Evolutionary conservation across 305 asterid species (phyloP).

Genomic region (Vinca major): DNA sequence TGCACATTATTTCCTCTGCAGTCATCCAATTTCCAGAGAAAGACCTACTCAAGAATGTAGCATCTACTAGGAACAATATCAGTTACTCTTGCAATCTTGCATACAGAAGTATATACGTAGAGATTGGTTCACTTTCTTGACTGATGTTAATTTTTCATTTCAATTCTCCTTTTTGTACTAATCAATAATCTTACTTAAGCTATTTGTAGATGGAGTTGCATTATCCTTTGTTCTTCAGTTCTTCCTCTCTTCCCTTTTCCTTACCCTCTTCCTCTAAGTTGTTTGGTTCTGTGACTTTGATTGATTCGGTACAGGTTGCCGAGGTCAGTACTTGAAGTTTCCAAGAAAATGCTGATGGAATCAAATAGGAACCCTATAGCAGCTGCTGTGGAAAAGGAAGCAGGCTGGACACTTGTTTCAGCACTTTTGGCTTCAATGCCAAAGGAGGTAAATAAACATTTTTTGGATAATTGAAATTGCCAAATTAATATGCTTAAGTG

Average conservation of each 20-base stretch:
- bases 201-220: not conserved
- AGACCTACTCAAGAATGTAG: not conserved
- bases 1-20: constrained; percentile 3
- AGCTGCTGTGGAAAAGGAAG: constrained; percentile 80
- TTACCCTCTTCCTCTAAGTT: not conserved
- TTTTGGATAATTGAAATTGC: constrained; percentile 15
- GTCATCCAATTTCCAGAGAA: not conserved
- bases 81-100: not conserved
- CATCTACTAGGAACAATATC: not conserved
- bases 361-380: constrained; percentile 69
- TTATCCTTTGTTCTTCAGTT: not conserved
- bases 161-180: not conserved
- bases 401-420: constrained; percentile 93
- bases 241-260: not conserved
- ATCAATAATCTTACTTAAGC: not conserved
- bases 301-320: constrained; percentile 52
- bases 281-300: not conserved
- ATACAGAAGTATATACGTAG: not conserved
- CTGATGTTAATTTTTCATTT: not conserved
- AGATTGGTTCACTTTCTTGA: not conserved
- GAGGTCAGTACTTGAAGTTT: constrained; percentile 68
- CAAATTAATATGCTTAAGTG: constrained; percentile 21
- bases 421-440: constrained; percentile 83
- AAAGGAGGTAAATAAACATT: constrained; percentile 46
- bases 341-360: constrained; percentile 72